Evolutionary conservation across 495 filamentous ascomycete genomes (phyloP), one percentile per base, ranked within the genome.

Genomic region (Chaetomium fimeti): DNA sequence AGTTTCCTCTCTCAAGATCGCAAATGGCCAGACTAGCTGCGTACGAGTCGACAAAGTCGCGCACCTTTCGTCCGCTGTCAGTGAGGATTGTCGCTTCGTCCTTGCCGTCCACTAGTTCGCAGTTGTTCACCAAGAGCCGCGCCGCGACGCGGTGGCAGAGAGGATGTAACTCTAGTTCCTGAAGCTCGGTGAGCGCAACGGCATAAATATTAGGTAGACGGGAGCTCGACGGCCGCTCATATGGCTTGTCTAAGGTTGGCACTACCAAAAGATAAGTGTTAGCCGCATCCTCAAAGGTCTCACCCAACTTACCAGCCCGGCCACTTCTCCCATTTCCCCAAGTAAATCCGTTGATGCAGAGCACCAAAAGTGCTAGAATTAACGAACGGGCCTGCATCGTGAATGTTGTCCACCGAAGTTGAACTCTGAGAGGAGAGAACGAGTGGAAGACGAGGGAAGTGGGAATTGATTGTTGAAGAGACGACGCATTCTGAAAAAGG

Each of bases 1-100:
- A 82, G 40, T 69, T 76, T 2, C 79, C 82, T 36, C 81, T 74
- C 76, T 75, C 84, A 69, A 93, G 74, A 62, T 92, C 90, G 69
- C 90, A 93, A 28, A 92, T 83, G 8, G 90, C 88, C 0, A 92
- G 80, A 53, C 89, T 85, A 11, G 86, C 86, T 2, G 89, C 89
- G 62, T 91, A 93, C 0, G 89, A 89, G 49, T 89, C 86, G 32
- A 88, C 76, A 52, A 81, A 82, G 59, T 82, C 79, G 12, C 77
- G 78, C 64, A 73, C 87, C 78, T 64, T 85, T 60, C 42, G 76
- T 59, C 66, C 80, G 66, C 72, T 84, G 70, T 69, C 76, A 9
- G 76, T 81, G 5, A 79, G 67, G 48, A 81, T 74, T 12, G 76
- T 79, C 15, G 72, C 72, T 24, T 80, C 76, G n/a, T 80, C 75